Evolutionary conservation across 2,329 filamentous ascomycete species (phyloP), one percentile per base, ranked within the genome.

Genomic region (Orbilia blumenaviensis): DNA sequence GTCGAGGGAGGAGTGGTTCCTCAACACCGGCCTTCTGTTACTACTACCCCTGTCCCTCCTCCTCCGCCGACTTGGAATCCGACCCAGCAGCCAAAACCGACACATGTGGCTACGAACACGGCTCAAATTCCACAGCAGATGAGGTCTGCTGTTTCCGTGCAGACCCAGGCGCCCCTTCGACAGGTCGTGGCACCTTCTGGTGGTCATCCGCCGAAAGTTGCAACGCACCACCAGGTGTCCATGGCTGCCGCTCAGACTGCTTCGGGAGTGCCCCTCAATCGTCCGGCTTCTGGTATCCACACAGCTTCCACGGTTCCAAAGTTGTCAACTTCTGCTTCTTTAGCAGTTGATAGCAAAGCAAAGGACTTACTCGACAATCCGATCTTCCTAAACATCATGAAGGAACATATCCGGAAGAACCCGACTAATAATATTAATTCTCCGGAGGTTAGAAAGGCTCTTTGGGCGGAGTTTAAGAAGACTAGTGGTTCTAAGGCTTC

Each of bases 1-100:
- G 16, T 41, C 48, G 36, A 38, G 16, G 18, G 50, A 14, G 38
- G 42, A 16, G 23, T 36, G 16, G 41, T 36, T 4, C 23, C 27
- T 44, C 61, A 50, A 54, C 56, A 50, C 6, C 64, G 52, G 29
- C 18, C 48, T 6, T n/a, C n/a, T n/a, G n/a, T n/a, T n/a, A n/a
- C n/a, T n/a, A 42, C 50, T 1, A 9, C 63, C 18, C 46, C 72
- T 18, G 46, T 25, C 9, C 58, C 64, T 29, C 72, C 64, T 36
- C 64, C 58, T 14, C 72, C 72, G n/a, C 72, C 64, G 8, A 16
- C 64, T 32, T 76, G 72, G 72, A 69, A 76, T 60, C 72, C 72
- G 7, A 32, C 72, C 2, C 64, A 76, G n/a, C 50, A 38, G 21
- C 16, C 64, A 12, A 69, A 60, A 54, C 16, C 58, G 16, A 12